These are phyloP conservation scores for Aspergillus neotritici DNA, from an alignment of 2,329 filamentous ascomycete genomes.

Conservation along the genomic window DNA sequence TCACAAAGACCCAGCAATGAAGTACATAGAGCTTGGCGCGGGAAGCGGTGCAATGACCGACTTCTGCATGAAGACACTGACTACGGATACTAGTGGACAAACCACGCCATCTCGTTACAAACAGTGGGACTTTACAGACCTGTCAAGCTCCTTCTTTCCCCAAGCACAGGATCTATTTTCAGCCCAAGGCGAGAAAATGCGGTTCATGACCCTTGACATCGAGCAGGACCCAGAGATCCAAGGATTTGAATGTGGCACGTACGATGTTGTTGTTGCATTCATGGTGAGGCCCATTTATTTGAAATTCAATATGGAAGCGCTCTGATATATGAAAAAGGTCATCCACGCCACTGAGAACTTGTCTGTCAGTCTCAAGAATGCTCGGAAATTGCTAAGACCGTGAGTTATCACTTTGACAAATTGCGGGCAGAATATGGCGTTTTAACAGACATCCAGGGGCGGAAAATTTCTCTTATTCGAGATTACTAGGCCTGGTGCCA, in stretches of 20 bases:
- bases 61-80: background rate
- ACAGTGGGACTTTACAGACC: conserved; percentile 6
- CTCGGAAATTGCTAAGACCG: conserved; percentile 6
- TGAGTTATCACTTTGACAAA: background rate
- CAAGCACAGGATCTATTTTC: conserved; percentile 3
- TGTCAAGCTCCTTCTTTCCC: conserved; percentile 2
- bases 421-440: background rate
- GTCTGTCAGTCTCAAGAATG: background rate
- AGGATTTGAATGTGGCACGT: conserved; percentile 8
- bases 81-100: background rate
- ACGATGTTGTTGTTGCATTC: conserved; percentile 11
- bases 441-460: background rate
- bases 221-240: conserved; percentile 6
- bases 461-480: conserved; percentile 8
- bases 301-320: no score
- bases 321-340: background rate
- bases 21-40: conserved; percentile 5
- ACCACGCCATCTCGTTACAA: background rate
- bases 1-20: background rate
- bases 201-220: conserved; percentile 9
- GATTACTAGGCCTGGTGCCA: background rate
- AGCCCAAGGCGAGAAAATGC: background rate
- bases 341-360: conserved; percentile 5
- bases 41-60: conserved; percentile 2
- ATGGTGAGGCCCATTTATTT: background rate